Conservation (phyloP, 2,329 filamentous ascomycete species). For the Apiospora saccharicola region DNA sequence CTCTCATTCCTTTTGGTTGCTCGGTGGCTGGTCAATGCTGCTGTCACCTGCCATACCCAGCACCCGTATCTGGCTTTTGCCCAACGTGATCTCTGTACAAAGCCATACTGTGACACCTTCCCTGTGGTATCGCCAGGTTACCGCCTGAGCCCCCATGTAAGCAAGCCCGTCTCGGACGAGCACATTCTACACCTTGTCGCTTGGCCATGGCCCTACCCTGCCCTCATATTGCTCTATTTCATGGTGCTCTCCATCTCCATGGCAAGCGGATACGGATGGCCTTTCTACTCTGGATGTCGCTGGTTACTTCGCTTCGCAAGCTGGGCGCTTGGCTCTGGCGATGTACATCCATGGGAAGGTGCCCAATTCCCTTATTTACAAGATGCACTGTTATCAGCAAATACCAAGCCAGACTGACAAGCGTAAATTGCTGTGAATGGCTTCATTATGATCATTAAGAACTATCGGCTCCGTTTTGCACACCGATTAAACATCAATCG, state of each 20-base stretch:
- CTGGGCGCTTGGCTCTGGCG: background rate
- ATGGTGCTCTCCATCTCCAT: background rate
- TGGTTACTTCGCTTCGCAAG: background rate
- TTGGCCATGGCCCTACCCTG: background rate
- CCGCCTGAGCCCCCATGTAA: slow-evolving; percentile 14
- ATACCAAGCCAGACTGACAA: background rate
- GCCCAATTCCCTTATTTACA: background rate
- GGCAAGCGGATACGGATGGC: background rate
- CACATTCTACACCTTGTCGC: background rate
- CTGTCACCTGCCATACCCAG: slow-evolving; percentile 22
- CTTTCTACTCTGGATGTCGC: background rate
- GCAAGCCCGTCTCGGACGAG: slow-evolving; percentile 15
- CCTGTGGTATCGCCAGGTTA: background rate
- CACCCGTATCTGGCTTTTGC: slow-evolving; percentile 34
- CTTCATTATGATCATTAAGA: background rate
- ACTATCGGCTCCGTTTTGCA: slow-evolving; percentile 27
- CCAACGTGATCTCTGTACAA: slow-evolving; percentile 25
- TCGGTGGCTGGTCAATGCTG: background rate
- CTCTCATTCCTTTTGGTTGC: background rate
- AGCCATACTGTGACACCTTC: background rate
- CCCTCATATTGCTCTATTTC: background rate
- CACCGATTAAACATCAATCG: slow-evolving; percentile 30
- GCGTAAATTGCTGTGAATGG: slow-evolving; percentile 24
- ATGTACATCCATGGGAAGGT: background rate
- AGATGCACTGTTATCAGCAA: background rate